A percentile compares a stretch with the other conserved stretches of the same genome.
Evolutionary conservation across 441 rosid genomes (phyloP).

Genomic region (Pelargonium myrrhifolium): DNA sequence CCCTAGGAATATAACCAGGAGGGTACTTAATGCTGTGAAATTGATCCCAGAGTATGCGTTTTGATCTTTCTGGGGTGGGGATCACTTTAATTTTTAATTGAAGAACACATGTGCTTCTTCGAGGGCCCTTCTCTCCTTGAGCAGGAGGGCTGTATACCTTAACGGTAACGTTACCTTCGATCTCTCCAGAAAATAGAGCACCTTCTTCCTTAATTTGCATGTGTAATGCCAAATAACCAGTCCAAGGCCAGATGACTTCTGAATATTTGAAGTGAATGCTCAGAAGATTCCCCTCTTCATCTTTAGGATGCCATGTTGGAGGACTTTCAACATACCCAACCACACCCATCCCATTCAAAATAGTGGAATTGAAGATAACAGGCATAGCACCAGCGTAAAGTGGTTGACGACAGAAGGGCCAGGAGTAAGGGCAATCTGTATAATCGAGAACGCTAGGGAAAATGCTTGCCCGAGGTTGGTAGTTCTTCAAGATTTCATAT

Average conservation of each 20-base stretch:
- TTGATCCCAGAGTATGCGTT: constrained; percentile 93
- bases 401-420: constrained; percentile 98
- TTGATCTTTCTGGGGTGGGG: constrained; percentile 83
- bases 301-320: constrained; percentile 85
- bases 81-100: constrained; percentile 76
- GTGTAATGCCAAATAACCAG: constrained; percentile 90
- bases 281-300: constrained; percentile 86
- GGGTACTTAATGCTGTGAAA: constrained; percentile 96
- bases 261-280: constrained; percentile 79
- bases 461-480: constrained; percentile 86
- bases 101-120: constrained; percentile 67
- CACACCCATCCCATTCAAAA: constrained; percentile 95
- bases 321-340: constrained; percentile 72
- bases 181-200: constrained; percentile 67
- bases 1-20: constrained; percentile 97
- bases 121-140: constrained; percentile 52
- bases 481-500: constrained; percentile 82
- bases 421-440: constrained; percentile 88
- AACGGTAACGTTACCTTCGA: constrained; percentile 79
- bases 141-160: constrained; percentile 65
- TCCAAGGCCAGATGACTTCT: constrained; percentile 94
- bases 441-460: constrained; percentile 84
- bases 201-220: constrained; percentile 99
- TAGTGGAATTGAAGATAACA: constrained; percentile 74
- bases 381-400: constrained; percentile 98